Evolutionary conservation across 2,329 filamentous ascomycete genomes (phyloP).

Genomic region (Aureobasidium mangrovei): DNA sequence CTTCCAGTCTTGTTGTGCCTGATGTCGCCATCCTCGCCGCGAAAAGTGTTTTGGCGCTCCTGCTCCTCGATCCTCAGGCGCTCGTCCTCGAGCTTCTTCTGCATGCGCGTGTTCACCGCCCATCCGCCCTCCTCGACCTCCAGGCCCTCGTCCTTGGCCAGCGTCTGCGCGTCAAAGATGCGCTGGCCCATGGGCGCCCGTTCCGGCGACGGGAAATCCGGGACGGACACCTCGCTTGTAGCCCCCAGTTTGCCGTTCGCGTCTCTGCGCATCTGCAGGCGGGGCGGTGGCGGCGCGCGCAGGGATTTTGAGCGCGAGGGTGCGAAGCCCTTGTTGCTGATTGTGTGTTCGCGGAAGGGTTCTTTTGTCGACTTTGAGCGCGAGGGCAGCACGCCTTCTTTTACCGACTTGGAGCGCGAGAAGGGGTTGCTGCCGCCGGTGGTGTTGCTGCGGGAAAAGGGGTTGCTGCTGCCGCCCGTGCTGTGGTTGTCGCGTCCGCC

Average conservation of each 20-base stretch:
- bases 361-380: background rate
- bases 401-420: constrained; percentile 3
- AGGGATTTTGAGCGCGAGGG: constrained; percentile 5
- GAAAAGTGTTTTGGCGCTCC: background rate
- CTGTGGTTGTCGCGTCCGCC: background rate
- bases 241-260: background rate
- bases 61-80: background rate
- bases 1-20: constrained; percentile 4
- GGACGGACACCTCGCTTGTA: background rate
- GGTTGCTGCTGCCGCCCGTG: background rate
- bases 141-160: constrained; percentile 10
- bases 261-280: background rate
- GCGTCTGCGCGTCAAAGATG: constrained; percentile 8
- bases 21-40: constrained; percentile 2
- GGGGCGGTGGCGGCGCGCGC: constrained; percentile 5
- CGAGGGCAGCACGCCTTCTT: background rate
- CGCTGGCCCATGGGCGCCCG: background rate
- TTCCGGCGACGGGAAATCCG: constrained; percentile 8
- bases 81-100: constrained; percentile 12
- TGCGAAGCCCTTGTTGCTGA: constrained; percentile 4
- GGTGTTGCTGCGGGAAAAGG: background rate
- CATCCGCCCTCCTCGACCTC: constrained; percentile 8
- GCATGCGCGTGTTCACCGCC: constrained; percentile 7
- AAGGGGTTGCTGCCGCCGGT: background rate
- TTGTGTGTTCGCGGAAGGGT: background rate